Evolutionary conservation across 176 grass and related monocot species (phyloP).

Genomic region (Avena insularis): DNA sequence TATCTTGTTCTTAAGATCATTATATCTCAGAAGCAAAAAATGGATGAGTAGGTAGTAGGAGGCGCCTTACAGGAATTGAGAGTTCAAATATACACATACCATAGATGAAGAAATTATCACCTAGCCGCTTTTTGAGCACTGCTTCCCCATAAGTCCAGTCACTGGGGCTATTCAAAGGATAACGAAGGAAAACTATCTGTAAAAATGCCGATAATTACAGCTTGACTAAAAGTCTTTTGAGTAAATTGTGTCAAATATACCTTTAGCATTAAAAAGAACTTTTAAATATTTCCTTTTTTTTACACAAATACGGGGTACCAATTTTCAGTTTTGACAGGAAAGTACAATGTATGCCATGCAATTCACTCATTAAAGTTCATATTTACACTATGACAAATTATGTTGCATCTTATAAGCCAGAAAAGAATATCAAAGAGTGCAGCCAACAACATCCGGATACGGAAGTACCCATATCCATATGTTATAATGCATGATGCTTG

Average conservation of each 20-base stretch:
- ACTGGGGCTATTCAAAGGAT: conserved; percentile 45
- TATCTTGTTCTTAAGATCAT: background rate
- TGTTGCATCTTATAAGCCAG: background rate
- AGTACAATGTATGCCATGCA: background rate
- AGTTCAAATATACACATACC: conserved; percentile 46
- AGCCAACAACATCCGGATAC: background rate
- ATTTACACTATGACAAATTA: background rate
- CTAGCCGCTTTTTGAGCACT: conserved; percentile 64
- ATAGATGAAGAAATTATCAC: conserved; percentile 77
- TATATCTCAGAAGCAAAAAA: conserved; percentile 11
- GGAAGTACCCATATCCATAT: background rate
- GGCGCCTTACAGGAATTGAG: background rate
- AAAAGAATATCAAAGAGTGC: background rate
- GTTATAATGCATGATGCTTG: background rate
- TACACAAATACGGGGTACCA: background rate
- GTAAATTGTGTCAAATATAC: background rate
- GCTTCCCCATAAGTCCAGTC: conserved; percentile 83
- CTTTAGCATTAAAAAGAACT: background rate
- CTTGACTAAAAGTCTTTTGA: background rate
- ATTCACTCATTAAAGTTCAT: background rate
- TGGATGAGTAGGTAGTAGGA: background rate
- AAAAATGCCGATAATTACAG: background rate
- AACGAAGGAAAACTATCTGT: conserved; percentile 15
- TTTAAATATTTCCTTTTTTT: background rate
- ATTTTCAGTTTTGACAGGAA: background rate